Percentiles rank a stretch among this genome's conserved stretches.
Conservation (phyloP, 257 asterid genomes). For the Salvia rosmarinus region DNA sequence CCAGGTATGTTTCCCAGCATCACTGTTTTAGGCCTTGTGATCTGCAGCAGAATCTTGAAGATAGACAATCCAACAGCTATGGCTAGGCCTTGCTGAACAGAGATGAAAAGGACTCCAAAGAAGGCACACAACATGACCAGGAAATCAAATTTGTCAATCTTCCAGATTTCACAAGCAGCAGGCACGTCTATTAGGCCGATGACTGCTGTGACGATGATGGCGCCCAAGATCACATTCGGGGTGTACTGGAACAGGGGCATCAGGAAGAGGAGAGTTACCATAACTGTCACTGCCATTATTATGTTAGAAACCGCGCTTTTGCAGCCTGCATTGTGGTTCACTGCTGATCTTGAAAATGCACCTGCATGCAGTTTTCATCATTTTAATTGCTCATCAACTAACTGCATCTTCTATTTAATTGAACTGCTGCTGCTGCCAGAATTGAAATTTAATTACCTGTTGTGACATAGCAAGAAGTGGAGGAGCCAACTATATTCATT, state of each 20-base stretch:
- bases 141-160: conserved; percentile 77
- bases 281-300: conserved; percentile 77
- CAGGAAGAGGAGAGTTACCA: conserved; percentile 85
- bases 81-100: conserved; percentile 83
- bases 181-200: conserved; percentile 81
- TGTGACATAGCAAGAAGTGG: conserved; percentile 87
- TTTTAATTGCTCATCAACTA: too few species aligned
- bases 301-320: conserved; percentile 83
- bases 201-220: conserved; percentile 85
- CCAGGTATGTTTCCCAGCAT: conserved; percentile 81
- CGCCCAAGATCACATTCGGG: conserved; percentile 80
- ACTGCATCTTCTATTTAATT: background rate
- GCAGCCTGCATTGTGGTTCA: conserved; percentile 92
- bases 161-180: conserved; percentile 83
- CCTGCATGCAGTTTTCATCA: conserved; percentile 42
- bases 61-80: conserved; percentile 85
- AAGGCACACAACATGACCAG: conserved; percentile 71
- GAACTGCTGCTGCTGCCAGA: too few species aligned
- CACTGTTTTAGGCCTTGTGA: conserved; percentile 82
- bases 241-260: conserved; percentile 95
- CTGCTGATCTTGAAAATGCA: conserved; percentile 89
- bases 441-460: conserved; percentile 47
- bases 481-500: conserved; percentile 83
- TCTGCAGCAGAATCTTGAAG: conserved; percentile 68
- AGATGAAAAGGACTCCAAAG: conserved; percentile 75